phyloP scores from a whole-genome alignment of 495 filamentous ascomycete genomes.

The Platismatia glauca region DNA sequence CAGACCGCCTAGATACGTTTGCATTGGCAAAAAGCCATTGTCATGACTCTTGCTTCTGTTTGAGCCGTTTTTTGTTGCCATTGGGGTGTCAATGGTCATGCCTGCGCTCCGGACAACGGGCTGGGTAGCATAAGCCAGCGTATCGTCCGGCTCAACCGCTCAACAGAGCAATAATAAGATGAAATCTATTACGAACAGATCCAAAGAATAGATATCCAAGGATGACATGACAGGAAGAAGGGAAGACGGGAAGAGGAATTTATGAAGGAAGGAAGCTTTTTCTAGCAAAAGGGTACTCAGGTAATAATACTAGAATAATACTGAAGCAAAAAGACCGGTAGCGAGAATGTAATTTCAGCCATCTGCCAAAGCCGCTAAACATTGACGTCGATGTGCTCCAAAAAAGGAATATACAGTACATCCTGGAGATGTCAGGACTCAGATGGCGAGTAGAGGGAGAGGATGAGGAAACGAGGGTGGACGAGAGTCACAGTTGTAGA shows the following conservation, averaged over 20 bases:
- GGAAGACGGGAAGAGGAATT: conserved; percentile 32
- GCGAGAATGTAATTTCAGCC: conserved; percentile 19
- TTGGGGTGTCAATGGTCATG: not conserved
- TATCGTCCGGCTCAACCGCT: not conserved
- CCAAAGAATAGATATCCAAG: not conserved
- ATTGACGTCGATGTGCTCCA: not conserved
- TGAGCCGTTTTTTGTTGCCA: conserved; percentile 19
- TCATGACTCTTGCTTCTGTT: not conserved
- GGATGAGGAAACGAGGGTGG: not conserved
- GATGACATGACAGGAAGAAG: conserved; percentile 6
- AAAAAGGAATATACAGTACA: too few species aligned
- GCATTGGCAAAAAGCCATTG: conserved; percentile 46
- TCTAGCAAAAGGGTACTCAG: too few species aligned
- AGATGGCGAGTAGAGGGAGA: not conserved
- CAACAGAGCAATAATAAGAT: not conserved
- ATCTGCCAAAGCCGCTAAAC: not conserved
- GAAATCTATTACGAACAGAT: not conserved
- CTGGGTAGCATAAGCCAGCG: not conserved
- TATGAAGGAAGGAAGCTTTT: conserved; percentile 12
- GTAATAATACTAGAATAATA: conserved; percentile 25
- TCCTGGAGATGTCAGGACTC: too few species aligned
- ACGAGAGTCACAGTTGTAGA: not conserved
- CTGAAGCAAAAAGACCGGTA: conserved; percentile 22
- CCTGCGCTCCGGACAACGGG: not conserved
- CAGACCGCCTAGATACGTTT: conserved; percentile 39